phyloP scores from a whole-genome alignment of 345 rosid species.

The Salix purpurea region DNA sequence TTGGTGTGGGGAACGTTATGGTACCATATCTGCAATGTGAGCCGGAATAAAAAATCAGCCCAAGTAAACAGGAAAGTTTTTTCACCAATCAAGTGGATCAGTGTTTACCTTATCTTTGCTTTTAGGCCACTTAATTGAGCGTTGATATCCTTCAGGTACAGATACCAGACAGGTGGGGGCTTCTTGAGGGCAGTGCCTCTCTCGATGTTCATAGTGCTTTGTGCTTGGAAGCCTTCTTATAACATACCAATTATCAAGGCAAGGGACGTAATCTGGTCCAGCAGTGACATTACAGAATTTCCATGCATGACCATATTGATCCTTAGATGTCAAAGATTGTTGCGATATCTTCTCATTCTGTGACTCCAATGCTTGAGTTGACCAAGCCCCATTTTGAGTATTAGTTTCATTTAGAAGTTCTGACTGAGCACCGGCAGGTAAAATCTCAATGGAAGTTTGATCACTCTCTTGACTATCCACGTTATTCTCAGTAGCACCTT shows the following conservation, averaged over 20 bases:
- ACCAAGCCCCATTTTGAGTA: slow-evolving; percentile 63
- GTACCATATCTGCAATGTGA: slow-evolving; percentile 74
- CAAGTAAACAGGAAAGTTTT: slow-evolving; percentile 3
- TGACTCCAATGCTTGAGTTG: slow-evolving; percentile 88
- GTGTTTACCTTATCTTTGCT: slow-evolving; percentile 83
- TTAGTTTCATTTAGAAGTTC: slow-evolving; percentile 77
- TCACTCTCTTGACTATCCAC: slow-evolving; percentile 46
- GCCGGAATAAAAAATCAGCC: slow-evolving; percentile 10
- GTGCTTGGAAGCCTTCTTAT: slow-evolving; percentile 64
- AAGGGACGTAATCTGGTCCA: slow-evolving; percentile 88
- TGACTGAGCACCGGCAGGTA: slow-evolving; percentile 78
- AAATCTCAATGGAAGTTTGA: slow-evolving; percentile 47
- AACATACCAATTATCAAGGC: slow-evolving; percentile 88
- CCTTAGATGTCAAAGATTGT: slow-evolving; percentile 33
- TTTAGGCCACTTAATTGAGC: slow-evolving; percentile 79
- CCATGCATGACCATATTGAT: slow-evolving; percentile 53
- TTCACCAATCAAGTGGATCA: background rate
- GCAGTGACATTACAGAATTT: slow-evolving; percentile 82
- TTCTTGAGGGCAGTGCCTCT: slow-evolving; percentile 88
- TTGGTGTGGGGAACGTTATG: slow-evolving; percentile 87
- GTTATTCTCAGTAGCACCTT: slow-evolving; percentile 36
- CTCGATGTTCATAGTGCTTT: slow-evolving; percentile 94
- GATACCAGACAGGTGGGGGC: slow-evolving; percentile 89
- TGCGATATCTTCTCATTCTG: slow-evolving; percentile 75
- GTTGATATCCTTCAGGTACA: slow-evolving; percentile 80